Percentiles rank a stretch among this genome's conserved stretches.
These are phyloP conservation scores for Sclerotinia subarctica DNA, from an alignment of 2,329 filamentous ascomycete species.

Conservation along the genomic window DNA sequence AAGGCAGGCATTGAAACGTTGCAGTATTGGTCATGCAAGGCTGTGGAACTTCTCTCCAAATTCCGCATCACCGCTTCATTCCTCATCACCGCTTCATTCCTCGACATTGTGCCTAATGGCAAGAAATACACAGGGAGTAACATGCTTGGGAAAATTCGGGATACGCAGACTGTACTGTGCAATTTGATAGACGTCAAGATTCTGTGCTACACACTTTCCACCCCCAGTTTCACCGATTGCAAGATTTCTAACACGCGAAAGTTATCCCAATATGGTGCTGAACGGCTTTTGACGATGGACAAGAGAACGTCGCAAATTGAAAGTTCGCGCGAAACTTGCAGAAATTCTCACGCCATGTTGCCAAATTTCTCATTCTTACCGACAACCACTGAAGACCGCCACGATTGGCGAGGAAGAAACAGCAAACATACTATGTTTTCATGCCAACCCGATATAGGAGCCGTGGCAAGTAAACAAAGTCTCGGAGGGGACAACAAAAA, in stretches of 20 bases:
- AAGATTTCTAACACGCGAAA: not conserved
- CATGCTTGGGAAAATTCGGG: not conserved
- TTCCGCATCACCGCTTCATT: not conserved
- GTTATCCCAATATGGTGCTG: not conserved
- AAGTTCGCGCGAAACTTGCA: too few relatives aligned
- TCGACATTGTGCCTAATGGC: not conserved
- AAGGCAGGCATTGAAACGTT: not conserved
- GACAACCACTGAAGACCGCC: not conserved
- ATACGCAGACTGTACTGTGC: not conserved
- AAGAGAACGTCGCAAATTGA: not conserved
- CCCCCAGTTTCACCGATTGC: not conserved
- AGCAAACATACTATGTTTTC: not conserved
- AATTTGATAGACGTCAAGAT: not conserved
- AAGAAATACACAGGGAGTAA: not conserved
- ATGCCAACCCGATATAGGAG: not conserved
- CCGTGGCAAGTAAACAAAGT: not conserved
- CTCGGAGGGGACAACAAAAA: not conserved
- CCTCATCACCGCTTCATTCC: not conserved
- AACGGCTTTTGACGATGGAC: not conserved
- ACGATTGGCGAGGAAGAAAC: not conserved
- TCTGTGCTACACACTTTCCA: not conserved
- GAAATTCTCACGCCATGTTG: not conserved
- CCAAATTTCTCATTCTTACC: not conserved
- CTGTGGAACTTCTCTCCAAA: not conserved
- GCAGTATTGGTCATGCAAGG: not conserved